Conservation (phyloP, 2,329 filamentous ascomycete species). For the Phialemonium atrogriseum region DNA sequence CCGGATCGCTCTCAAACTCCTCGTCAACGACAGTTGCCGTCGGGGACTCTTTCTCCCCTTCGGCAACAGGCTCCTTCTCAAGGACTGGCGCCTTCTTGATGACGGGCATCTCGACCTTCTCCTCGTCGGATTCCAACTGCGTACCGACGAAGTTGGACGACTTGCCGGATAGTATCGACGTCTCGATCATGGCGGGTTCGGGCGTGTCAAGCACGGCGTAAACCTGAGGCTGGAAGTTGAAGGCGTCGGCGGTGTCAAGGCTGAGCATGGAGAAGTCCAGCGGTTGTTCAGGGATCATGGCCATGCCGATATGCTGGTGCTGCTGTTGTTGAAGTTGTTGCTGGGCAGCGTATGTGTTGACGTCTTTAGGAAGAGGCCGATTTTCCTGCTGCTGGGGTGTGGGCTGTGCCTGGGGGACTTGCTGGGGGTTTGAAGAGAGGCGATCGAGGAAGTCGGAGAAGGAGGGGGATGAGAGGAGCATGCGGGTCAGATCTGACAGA, state of each 20-base stretch:
- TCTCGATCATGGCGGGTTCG: constrained; percentile 43
- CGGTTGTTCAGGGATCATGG: constrained; percentile 72
- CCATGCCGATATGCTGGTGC: constrained; percentile 67
- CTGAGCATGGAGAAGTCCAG: constrained; percentile 68
- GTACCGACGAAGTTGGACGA: constrained; percentile 43
- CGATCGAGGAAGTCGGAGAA: constrained; percentile 76
- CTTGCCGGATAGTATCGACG: constrained; percentile 64
- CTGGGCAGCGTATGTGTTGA: constrained; percentile 50
- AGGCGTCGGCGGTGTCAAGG: constrained; percentile 43
- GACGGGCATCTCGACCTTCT: constrained; percentile 49
- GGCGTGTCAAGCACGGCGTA: constrained; percentile 48
- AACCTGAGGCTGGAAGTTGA: constrained; percentile 59
- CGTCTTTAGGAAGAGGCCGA: constrained; percentile 62
- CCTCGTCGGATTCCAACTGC: constrained; percentile 34
- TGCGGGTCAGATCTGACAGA: constrained; percentile 67
- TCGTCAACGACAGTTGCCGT: constrained; percentile 30
- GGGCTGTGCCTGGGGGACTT: constrained; percentile 26
- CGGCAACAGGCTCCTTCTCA: constrained; percentile 20
- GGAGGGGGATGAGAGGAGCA: constrained; percentile 70
- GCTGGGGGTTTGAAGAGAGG: constrained; percentile 51
- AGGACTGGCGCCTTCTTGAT: constrained; percentile 32
- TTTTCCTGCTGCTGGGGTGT: constrained; percentile 31
- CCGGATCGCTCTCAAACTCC: constrained; percentile 55
- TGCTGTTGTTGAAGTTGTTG: constrained; percentile 47
- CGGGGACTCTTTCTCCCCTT: constrained; percentile 20